Evolutionary conservation across 1,284 basidiomycete species (phyloP).

Genomic region (Cryptococcus sp.): DNA sequence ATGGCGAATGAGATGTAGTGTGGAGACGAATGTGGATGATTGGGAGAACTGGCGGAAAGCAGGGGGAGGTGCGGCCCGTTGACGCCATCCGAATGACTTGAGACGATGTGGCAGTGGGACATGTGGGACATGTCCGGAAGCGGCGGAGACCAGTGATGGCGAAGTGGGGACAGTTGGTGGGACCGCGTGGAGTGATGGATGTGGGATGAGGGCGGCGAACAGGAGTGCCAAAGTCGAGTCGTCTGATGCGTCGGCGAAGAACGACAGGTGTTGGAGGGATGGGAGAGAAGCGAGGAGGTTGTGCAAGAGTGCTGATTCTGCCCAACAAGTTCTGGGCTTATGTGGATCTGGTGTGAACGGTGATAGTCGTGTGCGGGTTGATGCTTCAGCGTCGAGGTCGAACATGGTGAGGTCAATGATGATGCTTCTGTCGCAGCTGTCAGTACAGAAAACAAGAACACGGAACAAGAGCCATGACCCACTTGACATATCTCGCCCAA

Average conservation of each 20-base stretch:
- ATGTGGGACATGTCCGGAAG: conserved; percentile 2
- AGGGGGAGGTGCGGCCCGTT: conserved; percentile 37
- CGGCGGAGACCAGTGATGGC: conserved; percentile 19
- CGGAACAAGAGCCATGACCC: not conserved
- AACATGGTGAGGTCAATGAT: conserved; percentile 50
- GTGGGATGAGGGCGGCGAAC: conserved; percentile 36
- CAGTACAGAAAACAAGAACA: not conserved
- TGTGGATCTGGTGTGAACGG: not conserved
- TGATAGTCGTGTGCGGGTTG: conserved; percentile 1
- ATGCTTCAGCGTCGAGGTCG: conserved; percentile 22
- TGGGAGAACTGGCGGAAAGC: conserved; percentile 35
- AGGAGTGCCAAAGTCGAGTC: conserved; percentile 46
- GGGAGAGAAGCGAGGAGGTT: conserved; percentile 37
- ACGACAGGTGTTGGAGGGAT: conserved; percentile 40
- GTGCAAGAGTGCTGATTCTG: conserved; percentile 40
- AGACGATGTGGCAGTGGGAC: conserved; percentile 28
- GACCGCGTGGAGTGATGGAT: conserved; percentile 27
- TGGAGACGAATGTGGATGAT: conserved; percentile 42
- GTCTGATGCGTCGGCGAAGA: conserved; percentile 50
- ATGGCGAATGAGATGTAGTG: conserved; percentile 38
- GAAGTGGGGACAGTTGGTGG: conserved; percentile 27
- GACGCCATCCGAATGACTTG: conserved; percentile 47
- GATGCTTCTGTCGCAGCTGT: conserved; percentile 25
- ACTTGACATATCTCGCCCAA: conserved; percentile 46
- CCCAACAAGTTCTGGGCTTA: conserved; percentile 37